Evolutionary conservation across 306 rosid genomes (phyloP).

Genomic region (Clitoria ternatea): DNA sequence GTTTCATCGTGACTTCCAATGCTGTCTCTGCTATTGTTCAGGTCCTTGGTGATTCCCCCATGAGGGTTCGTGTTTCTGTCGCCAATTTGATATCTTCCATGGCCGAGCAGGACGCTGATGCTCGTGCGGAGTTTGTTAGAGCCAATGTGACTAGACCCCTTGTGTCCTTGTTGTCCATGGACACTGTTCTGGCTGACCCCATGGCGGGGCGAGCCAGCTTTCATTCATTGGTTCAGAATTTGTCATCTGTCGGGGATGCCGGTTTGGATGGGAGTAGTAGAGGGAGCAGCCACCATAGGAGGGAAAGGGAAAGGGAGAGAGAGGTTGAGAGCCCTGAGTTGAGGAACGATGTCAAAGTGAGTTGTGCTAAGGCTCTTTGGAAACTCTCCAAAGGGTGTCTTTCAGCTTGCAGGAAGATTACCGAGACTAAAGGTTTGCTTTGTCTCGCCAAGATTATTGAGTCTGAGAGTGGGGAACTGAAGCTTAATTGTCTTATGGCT

Average conservation of each 20-base stretch:
- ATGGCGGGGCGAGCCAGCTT: slow-evolving; percentile 41
- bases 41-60: slow-evolving; percentile 55
- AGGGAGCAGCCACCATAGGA: slow-evolving; percentile 39
- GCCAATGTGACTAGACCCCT: slow-evolving; percentile 74
- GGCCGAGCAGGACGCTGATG: slow-evolving; percentile 46
- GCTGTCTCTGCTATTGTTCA: slow-evolving; percentile 60
- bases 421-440: slow-evolving; percentile 84
- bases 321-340: slow-evolving; percentile 53
- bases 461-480: slow-evolving; percentile 56
- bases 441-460: slow-evolving; percentile 81
- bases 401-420: slow-evolving; percentile 52
- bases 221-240: slow-evolving; percentile 53
- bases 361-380: slow-evolving; percentile 84
- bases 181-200: slow-evolving; percentile 55
- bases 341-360: slow-evolving; percentile 51
- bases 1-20: slow-evolving; percentile 24
- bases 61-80: slow-evolving; percentile 58
- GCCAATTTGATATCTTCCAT: slow-evolving; percentile 62
- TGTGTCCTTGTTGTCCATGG: slow-evolving; percentile 60
- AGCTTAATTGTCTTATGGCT: slow-evolving; percentile 70
- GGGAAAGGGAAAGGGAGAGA: slow-evolving; percentile 48
- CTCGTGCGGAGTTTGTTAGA: slow-evolving; percentile 69
- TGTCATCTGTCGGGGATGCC: slow-evolving; percentile 12
- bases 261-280: slow-evolving; percentile 56
- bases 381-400: slow-evolving; percentile 59